Evolutionary conservation across 2,329 filamentous ascomycete genomes (phyloP).

Genomic region (Achaetomium macrosporum): DNA sequence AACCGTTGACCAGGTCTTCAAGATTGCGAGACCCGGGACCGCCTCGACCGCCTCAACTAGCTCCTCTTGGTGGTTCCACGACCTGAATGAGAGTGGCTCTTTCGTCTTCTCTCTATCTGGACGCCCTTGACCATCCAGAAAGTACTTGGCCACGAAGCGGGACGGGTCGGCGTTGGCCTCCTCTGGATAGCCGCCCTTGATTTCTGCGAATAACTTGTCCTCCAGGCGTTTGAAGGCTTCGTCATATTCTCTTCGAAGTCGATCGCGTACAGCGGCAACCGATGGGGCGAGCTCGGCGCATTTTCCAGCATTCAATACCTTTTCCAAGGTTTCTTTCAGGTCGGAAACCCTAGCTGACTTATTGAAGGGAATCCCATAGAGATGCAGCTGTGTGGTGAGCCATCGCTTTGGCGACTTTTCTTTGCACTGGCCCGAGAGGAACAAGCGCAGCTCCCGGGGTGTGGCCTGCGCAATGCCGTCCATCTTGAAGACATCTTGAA

Average conservation of each 20-base stretch:
- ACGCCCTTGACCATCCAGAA: constrained; percentile 3
- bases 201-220: not conserved
- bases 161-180: not conserved
- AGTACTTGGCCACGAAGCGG: constrained; percentile 14
- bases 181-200: not conserved
- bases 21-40: constrained; percentile 2
- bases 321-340: not conserved
- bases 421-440: not conserved
- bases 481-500: not conserved
- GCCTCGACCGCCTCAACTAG: not conserved
- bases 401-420: not conserved
- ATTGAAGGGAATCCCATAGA: not conserved
- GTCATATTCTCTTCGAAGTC: not conserved
- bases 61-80: not conserved
- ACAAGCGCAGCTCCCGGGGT: not conserved
- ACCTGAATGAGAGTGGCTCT: not conserved
- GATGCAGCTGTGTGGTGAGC: not conserved
- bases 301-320: not conserved
- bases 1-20: not conserved
- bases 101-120: constrained; percentile 9
- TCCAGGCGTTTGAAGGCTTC: not conserved
- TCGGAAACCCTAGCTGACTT: not conserved
- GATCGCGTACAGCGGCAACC: not conserved
- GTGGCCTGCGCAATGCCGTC: not conserved
- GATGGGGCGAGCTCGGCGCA: not conserved